These are phyloP conservation scores for Vitis rotundifolia DNA, from an alignment of 164 flowering plant species.

Conservation along the genomic window DNA sequence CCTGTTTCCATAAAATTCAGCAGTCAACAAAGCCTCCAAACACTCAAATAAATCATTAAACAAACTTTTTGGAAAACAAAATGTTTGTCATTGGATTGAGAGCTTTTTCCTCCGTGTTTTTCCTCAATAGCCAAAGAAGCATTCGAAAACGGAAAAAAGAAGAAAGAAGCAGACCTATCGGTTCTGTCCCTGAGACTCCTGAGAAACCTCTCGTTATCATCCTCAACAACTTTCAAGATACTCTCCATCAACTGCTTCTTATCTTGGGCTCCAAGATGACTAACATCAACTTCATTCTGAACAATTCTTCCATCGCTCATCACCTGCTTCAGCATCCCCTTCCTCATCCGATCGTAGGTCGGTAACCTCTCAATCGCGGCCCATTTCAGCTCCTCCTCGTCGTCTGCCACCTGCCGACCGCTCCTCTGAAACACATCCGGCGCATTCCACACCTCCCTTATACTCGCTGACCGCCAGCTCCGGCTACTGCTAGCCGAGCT, in stretches of 20 bases:
- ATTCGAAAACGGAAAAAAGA: background rate
- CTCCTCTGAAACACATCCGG: conserved; percentile 23
- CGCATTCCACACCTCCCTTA: conserved; percentile 19
- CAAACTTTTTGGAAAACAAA: background rate
- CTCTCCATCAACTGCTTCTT: conserved; percentile 37
- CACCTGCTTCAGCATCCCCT: conserved; percentile 34
- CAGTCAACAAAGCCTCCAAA: background rate
- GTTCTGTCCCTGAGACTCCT: conserved; percentile 6
- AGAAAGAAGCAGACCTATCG: conserved; percentile 2
- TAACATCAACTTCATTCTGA: conserved; percentile 32
- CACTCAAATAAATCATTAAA: background rate
- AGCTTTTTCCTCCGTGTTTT: background rate
- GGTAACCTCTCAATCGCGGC: conserved; percentile 59
- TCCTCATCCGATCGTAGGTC: conserved; percentile 40
- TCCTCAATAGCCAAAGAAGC: background rate
- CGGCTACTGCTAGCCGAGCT: conserved; percentile 9
- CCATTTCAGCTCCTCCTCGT: conserved; percentile 50
- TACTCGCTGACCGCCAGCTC: conserved; percentile 23
- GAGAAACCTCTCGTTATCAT: conserved; percentile 25
- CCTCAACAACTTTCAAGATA: conserved; percentile 24
- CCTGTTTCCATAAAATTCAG: background rate
- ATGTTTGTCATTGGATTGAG: background rate
- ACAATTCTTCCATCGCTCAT: conserved; percentile 26
- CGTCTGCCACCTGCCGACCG: conserved; percentile 27
- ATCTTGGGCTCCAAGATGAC: conserved; percentile 26